Percentiles rank a stretch among this genome's conserved stretches.
Conservation (phyloP, 805 yeast genomes). For the Candida sakaeoensis region DNA sequence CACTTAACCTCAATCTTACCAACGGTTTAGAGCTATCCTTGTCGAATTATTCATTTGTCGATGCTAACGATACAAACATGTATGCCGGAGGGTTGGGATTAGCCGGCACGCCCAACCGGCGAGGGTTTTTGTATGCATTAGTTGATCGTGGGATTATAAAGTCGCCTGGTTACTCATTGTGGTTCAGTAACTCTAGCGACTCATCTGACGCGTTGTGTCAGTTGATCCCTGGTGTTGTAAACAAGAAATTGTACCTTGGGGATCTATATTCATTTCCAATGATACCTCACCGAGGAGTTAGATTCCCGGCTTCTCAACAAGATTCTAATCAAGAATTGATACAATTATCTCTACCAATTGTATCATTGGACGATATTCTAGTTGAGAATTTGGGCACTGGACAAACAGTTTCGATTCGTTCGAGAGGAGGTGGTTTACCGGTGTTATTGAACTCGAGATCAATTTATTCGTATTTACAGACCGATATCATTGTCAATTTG, state of each 20-base stretch:
- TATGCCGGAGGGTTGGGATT: conserved; percentile 35
- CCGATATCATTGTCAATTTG: conserved; percentile 51
- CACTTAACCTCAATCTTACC: conserved; percentile 17
- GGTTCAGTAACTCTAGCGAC: conserved; percentile 18
- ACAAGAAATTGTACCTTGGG: conserved; percentile 43
- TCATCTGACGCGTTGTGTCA: conserved; percentile 20
- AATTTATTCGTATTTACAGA: conserved; percentile 49
- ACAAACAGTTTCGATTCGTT: conserved; percentile 27
- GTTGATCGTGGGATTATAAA: conserved; percentile 17
- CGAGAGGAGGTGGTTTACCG: conserved; percentile 38
- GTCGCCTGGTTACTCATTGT: conserved; percentile 33
- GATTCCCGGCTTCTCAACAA: conserved; percentile 33
- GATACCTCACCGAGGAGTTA: conserved; percentile 44
- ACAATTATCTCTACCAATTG: conserved; percentile 25
- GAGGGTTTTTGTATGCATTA: conserved; percentile 28
- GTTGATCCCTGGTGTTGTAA: conserved; percentile 58
- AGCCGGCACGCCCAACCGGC: conserved; percentile 21
- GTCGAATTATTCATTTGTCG: conserved; percentile 23
- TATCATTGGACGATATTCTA: conserved; percentile 22
- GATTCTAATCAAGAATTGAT: conserved; percentile 12
- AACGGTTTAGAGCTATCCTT: conserved; percentile 13
- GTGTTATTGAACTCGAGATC: conserved; percentile 58
- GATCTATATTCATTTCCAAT: conserved; percentile 47
- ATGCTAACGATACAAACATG: conserved; percentile 20
- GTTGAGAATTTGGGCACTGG: conserved; percentile 34